Conservation (phyloP, 805 yeast genomes). For the Candida patagonica region DNA sequence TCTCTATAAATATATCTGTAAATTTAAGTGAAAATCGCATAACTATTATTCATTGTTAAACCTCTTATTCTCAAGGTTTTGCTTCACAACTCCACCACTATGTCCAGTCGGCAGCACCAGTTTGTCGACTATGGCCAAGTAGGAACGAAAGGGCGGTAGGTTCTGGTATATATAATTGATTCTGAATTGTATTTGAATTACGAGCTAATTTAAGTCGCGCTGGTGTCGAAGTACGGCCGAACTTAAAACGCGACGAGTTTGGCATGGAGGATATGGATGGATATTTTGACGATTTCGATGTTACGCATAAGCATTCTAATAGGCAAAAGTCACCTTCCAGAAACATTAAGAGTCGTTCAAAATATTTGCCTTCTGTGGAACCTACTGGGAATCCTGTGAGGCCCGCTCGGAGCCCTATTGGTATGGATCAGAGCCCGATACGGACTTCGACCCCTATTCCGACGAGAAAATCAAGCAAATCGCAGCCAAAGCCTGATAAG, state of each 20-base stretch:
- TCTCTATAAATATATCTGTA: background rate
- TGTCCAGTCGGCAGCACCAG: slow-evolving; percentile 3
- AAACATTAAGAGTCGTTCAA: too few relatives aligned
- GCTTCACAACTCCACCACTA: slow-evolving; percentile 1
- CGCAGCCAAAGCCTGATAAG: too few relatives aligned
- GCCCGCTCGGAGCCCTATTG: too few relatives aligned
- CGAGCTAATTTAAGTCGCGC: slow-evolving; percentile 11
- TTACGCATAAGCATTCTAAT: background rate
- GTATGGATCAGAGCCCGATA: too few relatives aligned
- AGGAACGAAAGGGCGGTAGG: slow-evolving; percentile 8
- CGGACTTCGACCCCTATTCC: too few relatives aligned
- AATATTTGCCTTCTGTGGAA: too few relatives aligned
- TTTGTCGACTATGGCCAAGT: slow-evolving; percentile 7
- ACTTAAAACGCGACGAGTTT: slow-evolving; percentile 15
- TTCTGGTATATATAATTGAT: background rate
- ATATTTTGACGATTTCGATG: slow-evolving; percentile 10
- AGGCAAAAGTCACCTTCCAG: background rate
- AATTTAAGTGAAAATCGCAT: too few relatives aligned
- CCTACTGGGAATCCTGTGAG: too few relatives aligned
- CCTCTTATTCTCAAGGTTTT: too few relatives aligned
- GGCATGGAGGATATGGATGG: slow-evolving; percentile 20
- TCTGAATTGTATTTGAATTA: background rate
- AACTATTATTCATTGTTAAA: too few relatives aligned
- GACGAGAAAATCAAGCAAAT: too few relatives aligned
- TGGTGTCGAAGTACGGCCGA: slow-evolving; percentile 12